These are phyloP conservation scores for Haematococcus lacustris DNA, from an alignment of 139 green algal genomes.

Conservation along the genomic window DNA sequence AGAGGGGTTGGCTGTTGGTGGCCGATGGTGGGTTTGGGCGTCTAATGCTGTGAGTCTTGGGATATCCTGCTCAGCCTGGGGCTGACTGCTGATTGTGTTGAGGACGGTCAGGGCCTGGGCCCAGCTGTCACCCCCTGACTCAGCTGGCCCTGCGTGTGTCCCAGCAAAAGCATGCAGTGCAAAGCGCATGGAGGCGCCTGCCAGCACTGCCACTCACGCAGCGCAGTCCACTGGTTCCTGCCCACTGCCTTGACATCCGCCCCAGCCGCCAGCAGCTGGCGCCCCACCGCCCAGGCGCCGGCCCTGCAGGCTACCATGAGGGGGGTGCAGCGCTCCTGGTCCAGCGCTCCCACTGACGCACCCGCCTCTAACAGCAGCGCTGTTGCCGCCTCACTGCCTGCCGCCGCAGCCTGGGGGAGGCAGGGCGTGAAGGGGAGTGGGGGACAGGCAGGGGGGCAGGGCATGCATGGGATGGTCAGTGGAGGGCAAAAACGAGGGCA, in stretches of 20 bases:
- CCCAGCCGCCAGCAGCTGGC: not conserved
- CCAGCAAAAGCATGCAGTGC: too few species aligned
- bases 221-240: not conserved
- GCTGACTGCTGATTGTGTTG: too few species aligned
- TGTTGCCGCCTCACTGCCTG: not conserved
- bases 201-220: not conserved
- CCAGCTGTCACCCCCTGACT: not conserved
- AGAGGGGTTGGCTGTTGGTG: too few species aligned
- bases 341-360: not conserved
- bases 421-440: not conserved
- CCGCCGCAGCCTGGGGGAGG: not conserved
- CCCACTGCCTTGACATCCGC: not conserved
- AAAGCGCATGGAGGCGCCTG: not conserved
- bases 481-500: not conserved
- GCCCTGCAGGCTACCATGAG: constrained; percentile 7
- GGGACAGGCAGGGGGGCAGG: not conserved
- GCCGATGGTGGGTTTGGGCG: not conserved
- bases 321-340: constrained; percentile 3
- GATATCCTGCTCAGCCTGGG: not conserved
- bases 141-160: too few species aligned
- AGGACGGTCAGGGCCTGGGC: too few species aligned
- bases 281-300: not conserved
- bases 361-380: not conserved
- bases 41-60: not conserved
- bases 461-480: not conserved